Evolutionary conservation across 495 filamentous ascomycete species (phyloP), one percentile per base, ranked within the genome.

Genomic region (Xylaria palmicola): DNA sequence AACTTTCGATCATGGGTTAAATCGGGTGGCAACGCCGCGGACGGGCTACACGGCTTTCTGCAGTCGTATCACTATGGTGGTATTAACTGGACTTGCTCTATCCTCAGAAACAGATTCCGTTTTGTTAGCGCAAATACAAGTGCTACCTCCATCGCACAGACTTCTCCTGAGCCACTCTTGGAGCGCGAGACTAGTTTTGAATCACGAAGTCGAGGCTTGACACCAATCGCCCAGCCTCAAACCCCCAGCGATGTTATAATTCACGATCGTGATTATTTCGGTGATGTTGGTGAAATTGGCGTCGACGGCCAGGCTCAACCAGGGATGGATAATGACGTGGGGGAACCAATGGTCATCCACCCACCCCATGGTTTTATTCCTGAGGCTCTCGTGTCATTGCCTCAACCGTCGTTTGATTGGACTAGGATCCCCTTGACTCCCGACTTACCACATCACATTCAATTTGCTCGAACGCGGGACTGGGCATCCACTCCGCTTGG

Each of bases 401-500:
- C 71, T 26, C 48, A 74, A 57, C 63, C 72, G 22, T 75, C 78
- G 1, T 90, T 90, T 68, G 88, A 91, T 69, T 90, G 87, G 87
- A 91, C 88, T 9, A 77, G 83, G 36, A 73, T 90, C 36, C 82
- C 86, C 17, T 43, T 82, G 29, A 80, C 82, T 6, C 68, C 81
- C 4, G 78, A 78, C 45, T 75, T 90, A 19, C 83, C 85, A 4
- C 69, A 72, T 24, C 88, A 91, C 64, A 85, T 90, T 50, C 81
- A 79, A 44, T 88, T 91, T 63, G 85, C 87, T 19, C 77, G 85
- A 13, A 84, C 79, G 40, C 68, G 85, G 47, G 84, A 90, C 66
- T 90, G 88, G 88, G 80, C 82, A 4, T 69, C 78, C 4, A 90
- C 88, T 0, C 62, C 81, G 7, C 75, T 90, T 5, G 88, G 88